These are phyloP conservation scores for Claviceps sp. DNA, from an alignment of 2,329 filamentous ascomycete genomes.

Conservation along the genomic window DNA sequence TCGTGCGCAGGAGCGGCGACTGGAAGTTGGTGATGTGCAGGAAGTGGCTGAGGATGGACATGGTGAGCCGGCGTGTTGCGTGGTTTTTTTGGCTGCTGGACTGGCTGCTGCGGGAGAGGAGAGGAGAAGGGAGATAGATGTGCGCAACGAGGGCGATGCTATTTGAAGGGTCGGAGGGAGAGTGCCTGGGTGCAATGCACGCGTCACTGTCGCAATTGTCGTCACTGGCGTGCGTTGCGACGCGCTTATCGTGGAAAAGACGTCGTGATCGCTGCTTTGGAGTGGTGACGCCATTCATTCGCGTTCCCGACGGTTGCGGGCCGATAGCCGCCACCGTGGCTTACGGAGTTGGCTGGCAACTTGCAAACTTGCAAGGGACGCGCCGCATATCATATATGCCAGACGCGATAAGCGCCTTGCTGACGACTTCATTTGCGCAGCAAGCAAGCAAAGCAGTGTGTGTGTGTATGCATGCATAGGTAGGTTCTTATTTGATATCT, in stretches of 20 bases:
- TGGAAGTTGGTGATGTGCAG: conserved; percentile 48
- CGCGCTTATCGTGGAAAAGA: neutral
- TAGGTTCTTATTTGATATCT: neutral
- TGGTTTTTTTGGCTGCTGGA: neutral
- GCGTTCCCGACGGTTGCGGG: neutral
- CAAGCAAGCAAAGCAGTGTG: too few species aligned
- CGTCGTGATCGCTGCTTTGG: neutral
- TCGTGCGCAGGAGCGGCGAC: conserved; percentile 46
- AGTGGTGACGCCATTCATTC: conserved; percentile 3
- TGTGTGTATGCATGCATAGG: too few species aligned
- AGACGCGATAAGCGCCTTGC: neutral
- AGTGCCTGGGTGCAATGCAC: neutral
- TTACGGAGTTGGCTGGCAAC: too few species aligned
- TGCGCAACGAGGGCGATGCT: too few species aligned
- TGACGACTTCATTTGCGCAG: neutral
- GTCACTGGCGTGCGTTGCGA: neutral
- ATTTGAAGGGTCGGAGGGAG: too few species aligned
- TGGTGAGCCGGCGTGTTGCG: conserved; percentile 5
- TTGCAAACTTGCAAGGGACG: neutral
- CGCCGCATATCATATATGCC: neutral
- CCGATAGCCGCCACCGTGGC: neutral
- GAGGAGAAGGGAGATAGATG: too few species aligned
- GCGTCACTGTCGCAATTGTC: neutral
- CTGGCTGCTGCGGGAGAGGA: neutral
- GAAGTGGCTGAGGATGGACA: conserved; percentile 29